Conservation (phyloP, 768 basidiomycete species). For the Aureoboletus auriporus region DNA sequence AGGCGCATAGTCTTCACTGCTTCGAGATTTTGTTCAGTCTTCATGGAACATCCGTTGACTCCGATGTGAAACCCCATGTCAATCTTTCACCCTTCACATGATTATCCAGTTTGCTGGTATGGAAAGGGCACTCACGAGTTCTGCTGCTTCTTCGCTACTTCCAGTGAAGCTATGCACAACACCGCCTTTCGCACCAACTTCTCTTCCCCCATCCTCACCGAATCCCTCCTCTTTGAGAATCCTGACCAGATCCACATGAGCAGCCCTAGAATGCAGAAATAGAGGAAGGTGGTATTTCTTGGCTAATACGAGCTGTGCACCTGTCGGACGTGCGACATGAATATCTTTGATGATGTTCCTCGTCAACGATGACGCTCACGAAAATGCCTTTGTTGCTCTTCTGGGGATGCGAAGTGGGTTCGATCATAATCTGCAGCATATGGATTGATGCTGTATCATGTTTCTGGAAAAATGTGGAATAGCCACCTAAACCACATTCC, state of each 20-base stretch:
- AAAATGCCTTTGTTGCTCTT: conserved; percentile 62
- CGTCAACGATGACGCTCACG: conserved; percentile 35
- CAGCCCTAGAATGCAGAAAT: conserved; percentile 79
- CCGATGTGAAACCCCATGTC: conserved; percentile 61
- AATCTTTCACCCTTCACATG: conserved; percentile 39
- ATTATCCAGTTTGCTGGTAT: not conserved
- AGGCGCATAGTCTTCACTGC: conserved; percentile 53
- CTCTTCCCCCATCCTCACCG: conserved; percentile 48
- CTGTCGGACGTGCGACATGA: conserved; percentile 20
- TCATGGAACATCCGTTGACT: conserved; percentile 75
- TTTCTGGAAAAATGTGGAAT: not conserved
- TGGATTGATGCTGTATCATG: not conserved
- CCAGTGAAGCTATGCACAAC: conserved; percentile 87
- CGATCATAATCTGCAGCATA: conserved; percentile 66
- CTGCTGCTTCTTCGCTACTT: conserved; percentile 51
- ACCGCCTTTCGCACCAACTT: conserved; percentile 59
- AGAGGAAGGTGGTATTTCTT: conserved; percentile 71
- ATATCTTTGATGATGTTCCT: not conserved
- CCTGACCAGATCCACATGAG: conserved; percentile 63
- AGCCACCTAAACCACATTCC: conserved; percentile 72
- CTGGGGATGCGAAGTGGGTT: conserved; percentile 55
- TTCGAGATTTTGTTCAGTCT: conserved; percentile 62
- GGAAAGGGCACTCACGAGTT: conserved; percentile 51
- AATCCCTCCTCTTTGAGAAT: conserved; percentile 68
- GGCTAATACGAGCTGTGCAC: conserved; percentile 58